Evolutionary conservation across 1,284 basidiomycete genomes (phyloP), one percentile per base, ranked within the genome.

Genomic region (Ganoderma sinense): DNA sequence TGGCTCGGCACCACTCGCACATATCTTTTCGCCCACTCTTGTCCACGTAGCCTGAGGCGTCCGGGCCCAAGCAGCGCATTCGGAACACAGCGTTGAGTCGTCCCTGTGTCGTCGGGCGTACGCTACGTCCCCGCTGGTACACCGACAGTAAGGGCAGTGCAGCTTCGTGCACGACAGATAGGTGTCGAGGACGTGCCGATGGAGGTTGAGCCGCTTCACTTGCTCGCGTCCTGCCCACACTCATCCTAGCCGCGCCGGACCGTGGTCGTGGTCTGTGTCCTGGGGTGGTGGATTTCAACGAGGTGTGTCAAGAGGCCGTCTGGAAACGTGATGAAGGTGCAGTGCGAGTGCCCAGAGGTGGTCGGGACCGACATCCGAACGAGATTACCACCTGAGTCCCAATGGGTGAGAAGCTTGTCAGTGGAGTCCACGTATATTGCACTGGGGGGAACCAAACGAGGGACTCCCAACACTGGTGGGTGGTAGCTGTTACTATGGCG

Each of bases 91-190:
- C 11, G 48, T n/a, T 10, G 48, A n/a, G 2, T 51, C 4, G 23
- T 51, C n/a, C 33, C 33, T 33, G 39, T 59, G 58, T 29, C 29
- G 3, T 20, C 3, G 3, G 16, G 5, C 20, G 33, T 59, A 59
- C 11, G 20, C 29, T 0, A 20, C 10, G 4, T 39, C 36, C 18
- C 31, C 4, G 11, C 33, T 13, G 2, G 48, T 64, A 4, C 8
- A 14, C 23, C 53, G 62, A 14, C 62, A 64, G 20, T 51, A 33
- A 4, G 62, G 62, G 23, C 62, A 64, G 18, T 64, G 62, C 4
- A 51, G 45, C 31, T 18, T 36, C 8, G 7, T 6, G 20, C 14
- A 51, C 4, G 20, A 5, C 0, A 64, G 31, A 14, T 64, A 45
- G 13, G 8, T 26, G 31, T 53, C 31, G 48, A 29, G 13, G n/a